Conservation (phyloP, 306 rosid genomes). For the Corylus americana region DNA sequence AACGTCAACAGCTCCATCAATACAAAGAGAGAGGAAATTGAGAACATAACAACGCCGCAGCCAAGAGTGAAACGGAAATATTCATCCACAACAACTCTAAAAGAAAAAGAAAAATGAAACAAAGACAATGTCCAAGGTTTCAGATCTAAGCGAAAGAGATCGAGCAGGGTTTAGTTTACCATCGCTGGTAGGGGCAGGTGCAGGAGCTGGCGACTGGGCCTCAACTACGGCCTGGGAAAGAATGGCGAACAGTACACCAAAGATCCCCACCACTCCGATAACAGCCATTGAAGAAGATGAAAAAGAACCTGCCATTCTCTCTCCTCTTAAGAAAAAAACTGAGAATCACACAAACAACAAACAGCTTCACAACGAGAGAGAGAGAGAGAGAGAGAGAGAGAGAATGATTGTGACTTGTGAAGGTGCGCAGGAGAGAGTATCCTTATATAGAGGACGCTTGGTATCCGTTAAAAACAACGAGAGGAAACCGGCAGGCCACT, state of each 20-base stretch:
- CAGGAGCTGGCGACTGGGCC: conserved; percentile 48
- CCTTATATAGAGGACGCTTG: conserved; percentile 5
- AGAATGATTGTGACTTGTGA: not conserved
- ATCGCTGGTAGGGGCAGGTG: conserved; percentile 66
- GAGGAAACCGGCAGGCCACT: too few species aligned
- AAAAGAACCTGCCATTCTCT: conserved; percentile 38
- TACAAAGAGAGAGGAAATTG: not conserved
- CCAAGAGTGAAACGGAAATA: too few species aligned
- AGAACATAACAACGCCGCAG: too few species aligned
- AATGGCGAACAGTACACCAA: conserved; percentile 43
- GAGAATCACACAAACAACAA: not conserved
- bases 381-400: conserved; percentile 10
- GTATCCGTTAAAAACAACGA: too few species aligned
- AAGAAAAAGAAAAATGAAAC: not conserved
- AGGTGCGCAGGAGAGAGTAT: not conserved
- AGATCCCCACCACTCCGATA: conserved; percentile 30
- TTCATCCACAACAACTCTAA: too few species aligned
- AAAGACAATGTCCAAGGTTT: not conserved
- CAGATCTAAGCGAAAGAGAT: not conserved
- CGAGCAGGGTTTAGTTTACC: conserved; percentile 36
- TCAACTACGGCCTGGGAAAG: conserved; percentile 39
- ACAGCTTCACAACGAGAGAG: not conserved
- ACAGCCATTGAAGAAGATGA: conserved; percentile 29
- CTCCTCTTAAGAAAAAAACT: not conserved
- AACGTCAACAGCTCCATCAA: not conserved